Evolutionary conservation across 306 rosid genomes (phyloP), one percentile per base, ranked within the genome.

Genomic region (Trifolium fragiferum): DNA sequence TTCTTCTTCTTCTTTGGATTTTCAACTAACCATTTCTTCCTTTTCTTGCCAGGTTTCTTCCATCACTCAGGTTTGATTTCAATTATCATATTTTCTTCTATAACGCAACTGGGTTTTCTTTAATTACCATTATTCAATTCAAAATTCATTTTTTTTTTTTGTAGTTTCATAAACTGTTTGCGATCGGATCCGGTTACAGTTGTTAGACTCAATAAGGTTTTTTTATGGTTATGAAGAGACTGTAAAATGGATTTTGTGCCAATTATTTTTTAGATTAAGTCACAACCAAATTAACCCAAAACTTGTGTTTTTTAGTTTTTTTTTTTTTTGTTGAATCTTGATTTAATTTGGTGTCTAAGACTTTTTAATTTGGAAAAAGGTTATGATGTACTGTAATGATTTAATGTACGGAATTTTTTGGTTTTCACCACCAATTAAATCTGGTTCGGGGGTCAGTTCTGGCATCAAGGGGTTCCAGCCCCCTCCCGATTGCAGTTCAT

Each of bases 151-250:
- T 15, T 15, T 49, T 82, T 40, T 18, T 9, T 62, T 49, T 77
- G 58, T 78, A 49, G 70, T 66, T 64, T 54, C 63, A 13, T 18
- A n/a, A 20, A 18, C 59, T 23, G 50, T 75, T 46, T 81, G 38
- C 77, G 84, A 83, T 86, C 81, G 68, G 92, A 87, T 89, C 87
- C 89, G 64, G 83, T 57, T 86, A 72, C 87, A 64, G 82, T 54
- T 40, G 67, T 66, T 72, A 49, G 53, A 50, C 61, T 60, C 6
- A 73, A 63, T 12, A 15, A 73, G 13, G 9, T 54, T 53, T 1
- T 30, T 30, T 4, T 76, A 44, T 16, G 38, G 15, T 40, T 78
- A 46, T 12, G 37, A 16, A 41, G 44, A 37, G 66, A 63, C 53
- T 46, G 4, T 59, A 63, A 66, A 35, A 70, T 46, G 46, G 63